A percentile compares a stretch with the other conserved stretches of the same genome.
Conservation (phyloP, 331 rosid genomes). For the Stylosanthes scabra region DNA sequence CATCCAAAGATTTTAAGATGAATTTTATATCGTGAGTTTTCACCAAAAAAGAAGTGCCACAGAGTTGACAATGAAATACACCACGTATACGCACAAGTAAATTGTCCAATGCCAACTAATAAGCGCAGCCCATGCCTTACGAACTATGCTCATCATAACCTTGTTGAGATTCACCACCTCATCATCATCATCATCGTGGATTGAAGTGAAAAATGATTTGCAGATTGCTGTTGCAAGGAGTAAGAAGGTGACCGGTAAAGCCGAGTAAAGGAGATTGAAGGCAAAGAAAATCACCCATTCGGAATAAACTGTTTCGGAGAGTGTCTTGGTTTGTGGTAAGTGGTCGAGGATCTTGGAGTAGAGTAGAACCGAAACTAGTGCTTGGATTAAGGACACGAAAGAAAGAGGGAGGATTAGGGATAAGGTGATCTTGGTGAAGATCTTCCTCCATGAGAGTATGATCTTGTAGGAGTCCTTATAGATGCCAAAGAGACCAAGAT, state of each 20-base stretch:
- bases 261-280: conserved; percentile 62
- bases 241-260: conserved; percentile 56
- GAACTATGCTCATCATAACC: conserved; percentile 72
- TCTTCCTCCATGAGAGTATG: conserved; percentile 54
- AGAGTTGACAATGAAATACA: conserved; percentile 50
- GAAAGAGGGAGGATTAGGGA: conserved; percentile 74
- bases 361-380: conserved; percentile 57
- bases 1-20: too few relatives aligned
- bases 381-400: conserved; percentile 71
- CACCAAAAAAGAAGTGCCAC: background rate
- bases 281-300: conserved; percentile 53
- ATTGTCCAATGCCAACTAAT: conserved; percentile 45
- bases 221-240: conserved; percentile 81
- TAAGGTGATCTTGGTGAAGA: conserved; percentile 69
- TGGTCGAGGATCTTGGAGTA: conserved; percentile 38
- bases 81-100: conserved; percentile 52
- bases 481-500: conserved; percentile 60
- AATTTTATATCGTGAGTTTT: too few relatives aligned
- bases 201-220: conserved; percentile 56
- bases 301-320: conserved; percentile 43
- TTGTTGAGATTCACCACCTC: conserved; percentile 57
- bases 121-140: conserved; percentile 82
- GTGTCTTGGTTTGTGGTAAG: conserved; percentile 37
- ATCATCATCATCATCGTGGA: background rate
- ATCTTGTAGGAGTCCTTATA: conserved; percentile 66